Evolutionary conservation across 2,329 filamentous ascomycete genomes (phyloP).

Genomic region (Hypoxylon sp.): DNA sequence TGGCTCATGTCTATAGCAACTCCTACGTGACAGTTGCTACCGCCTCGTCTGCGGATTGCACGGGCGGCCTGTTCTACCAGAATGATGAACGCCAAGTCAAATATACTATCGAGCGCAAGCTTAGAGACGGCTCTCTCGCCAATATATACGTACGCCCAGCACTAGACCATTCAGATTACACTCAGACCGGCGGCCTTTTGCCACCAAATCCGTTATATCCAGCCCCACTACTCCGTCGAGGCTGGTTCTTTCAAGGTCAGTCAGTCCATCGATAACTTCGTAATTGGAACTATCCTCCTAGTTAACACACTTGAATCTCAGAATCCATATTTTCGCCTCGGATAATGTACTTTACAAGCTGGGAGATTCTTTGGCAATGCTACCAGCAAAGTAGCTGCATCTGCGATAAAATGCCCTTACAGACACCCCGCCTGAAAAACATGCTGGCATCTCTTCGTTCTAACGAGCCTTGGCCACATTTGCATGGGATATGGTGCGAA

Average conservation of each 20-base stretch:
- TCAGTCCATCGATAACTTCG: not conserved
- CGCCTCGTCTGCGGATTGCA: not conserved
- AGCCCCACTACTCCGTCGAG: not conserved
- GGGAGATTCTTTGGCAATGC: slow-evolving; percentile 12
- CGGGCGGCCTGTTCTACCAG: not conserved
- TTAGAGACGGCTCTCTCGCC: not conserved
- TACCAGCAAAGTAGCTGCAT: not conserved
- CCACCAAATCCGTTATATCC: slow-evolving; percentile 1
- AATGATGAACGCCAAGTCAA: slow-evolving; percentile 2
- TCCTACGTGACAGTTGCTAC: slow-evolving; percentile 5
- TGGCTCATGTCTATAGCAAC: slow-evolving; percentile 15
- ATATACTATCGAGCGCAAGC: not conserved
- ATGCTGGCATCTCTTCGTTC: too few relatives aligned
- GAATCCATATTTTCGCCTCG: slow-evolving; percentile 3
- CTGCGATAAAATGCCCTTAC: too few relatives aligned
- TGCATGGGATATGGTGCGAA: too few relatives aligned
- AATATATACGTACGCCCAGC: slow-evolving; percentile 5
- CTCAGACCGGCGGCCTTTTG: not conserved
- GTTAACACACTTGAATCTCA: not conserved
- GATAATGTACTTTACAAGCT: slow-evolving; percentile 7
- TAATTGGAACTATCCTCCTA: not conserved
- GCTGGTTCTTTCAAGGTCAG: slow-evolving; percentile 11
- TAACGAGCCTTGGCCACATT: too few relatives aligned
- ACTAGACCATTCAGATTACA: not conserved
- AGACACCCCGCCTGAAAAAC: too few relatives aligned